Evolutionary conservation across 148 eudicot genomes (phyloP).

Genomic region (Camellia granthamiana): DNA sequence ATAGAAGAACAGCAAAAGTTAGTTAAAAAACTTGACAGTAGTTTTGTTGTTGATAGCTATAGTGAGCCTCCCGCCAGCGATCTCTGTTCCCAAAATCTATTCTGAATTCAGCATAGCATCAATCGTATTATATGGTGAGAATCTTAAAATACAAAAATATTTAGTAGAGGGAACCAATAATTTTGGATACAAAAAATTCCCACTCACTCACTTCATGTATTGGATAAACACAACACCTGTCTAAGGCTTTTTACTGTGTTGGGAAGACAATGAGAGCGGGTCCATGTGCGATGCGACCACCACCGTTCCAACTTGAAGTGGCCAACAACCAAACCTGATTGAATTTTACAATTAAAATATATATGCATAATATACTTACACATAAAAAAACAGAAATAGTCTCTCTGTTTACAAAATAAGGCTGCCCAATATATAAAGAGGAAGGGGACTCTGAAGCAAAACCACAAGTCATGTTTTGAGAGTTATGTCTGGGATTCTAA

Average conservation of each 20-base stretch:
- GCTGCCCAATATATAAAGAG: too few relatives aligned
- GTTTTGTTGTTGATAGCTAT: constrained; percentile 1
- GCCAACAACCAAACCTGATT: constrained; percentile 16
- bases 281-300: neutral
- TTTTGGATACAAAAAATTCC: too few relatives aligned
- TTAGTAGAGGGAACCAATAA: too few relatives aligned
- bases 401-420: constrained; percentile 14
- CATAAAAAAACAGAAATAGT: constrained; percentile 13
- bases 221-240: neutral
- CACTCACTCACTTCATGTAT: neutral
- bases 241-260: neutral
- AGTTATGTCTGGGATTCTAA: too few relatives aligned
- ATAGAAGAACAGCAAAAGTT: neutral
- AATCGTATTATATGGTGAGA: too few relatives aligned
- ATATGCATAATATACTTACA: constrained; percentile 9
- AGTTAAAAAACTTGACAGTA: neutral
- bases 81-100: too few relatives aligned
- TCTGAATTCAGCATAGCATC: too few relatives aligned
- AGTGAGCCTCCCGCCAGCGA: neutral
- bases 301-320: constrained; percentile 5
- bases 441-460: too few relatives aligned
- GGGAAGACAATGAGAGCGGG: constrained; percentile 10
- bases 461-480: too few relatives aligned
- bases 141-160: too few relatives aligned
- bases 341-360: constrained; percentile 4